These are phyloP conservation scores for Harringtonia lauricola DNA, from an alignment of 2,329 filamentous ascomycete genomes.

Conservation along the genomic window DNA sequence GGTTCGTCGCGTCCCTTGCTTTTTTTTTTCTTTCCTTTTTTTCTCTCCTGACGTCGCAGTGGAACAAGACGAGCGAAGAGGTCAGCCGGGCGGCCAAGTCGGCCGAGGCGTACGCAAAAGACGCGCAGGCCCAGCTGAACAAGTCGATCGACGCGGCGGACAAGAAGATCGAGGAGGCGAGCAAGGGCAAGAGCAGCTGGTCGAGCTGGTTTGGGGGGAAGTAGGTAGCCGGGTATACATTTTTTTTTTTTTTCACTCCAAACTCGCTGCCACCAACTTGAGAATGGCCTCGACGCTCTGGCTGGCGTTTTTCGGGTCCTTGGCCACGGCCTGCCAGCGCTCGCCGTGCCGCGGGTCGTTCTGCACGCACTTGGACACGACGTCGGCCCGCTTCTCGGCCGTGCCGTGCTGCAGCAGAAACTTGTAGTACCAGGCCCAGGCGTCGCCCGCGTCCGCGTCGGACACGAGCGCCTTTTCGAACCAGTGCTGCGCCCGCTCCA, in stretches of 20 bases:
- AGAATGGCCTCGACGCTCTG: conserved; percentile 71
- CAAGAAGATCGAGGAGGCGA: conserved; percentile 66
- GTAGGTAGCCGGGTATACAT: conserved; percentile 13
- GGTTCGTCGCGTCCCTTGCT: conserved; percentile 34
- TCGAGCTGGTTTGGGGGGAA: conserved; percentile 76
- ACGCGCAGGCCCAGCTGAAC: conserved; percentile 51
- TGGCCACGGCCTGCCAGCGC: conserved; percentile 76
- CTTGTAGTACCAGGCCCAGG: conserved; percentile 97
- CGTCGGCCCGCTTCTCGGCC: conserved; percentile 80
- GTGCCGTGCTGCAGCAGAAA: conserved; percentile 89
- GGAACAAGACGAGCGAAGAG: conserved; percentile 52
- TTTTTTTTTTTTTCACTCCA: conserved; percentile 7
- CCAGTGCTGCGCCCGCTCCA: conserved; percentile 94
- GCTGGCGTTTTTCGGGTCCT: conserved; percentile 71
- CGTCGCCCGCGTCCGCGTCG: conserved; percentile 80
- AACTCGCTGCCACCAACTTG: conserved; percentile 57
- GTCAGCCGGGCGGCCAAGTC: conserved; percentile 39
- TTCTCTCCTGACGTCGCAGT: conserved; percentile 24
- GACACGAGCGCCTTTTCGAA: conserved; percentile 91
- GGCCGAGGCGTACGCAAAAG: conserved; percentile 48
- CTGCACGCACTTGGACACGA: conserved; percentile 66
- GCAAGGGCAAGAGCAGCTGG: conserved; percentile 74
- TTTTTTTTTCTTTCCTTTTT: not conserved
- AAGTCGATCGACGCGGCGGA: conserved; percentile 77
- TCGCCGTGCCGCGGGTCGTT: conserved; percentile 91